Base-by-base conservation (phyloP, 495 filamentous ascomycete genomes). In the Peziza echinospora region DNA sequence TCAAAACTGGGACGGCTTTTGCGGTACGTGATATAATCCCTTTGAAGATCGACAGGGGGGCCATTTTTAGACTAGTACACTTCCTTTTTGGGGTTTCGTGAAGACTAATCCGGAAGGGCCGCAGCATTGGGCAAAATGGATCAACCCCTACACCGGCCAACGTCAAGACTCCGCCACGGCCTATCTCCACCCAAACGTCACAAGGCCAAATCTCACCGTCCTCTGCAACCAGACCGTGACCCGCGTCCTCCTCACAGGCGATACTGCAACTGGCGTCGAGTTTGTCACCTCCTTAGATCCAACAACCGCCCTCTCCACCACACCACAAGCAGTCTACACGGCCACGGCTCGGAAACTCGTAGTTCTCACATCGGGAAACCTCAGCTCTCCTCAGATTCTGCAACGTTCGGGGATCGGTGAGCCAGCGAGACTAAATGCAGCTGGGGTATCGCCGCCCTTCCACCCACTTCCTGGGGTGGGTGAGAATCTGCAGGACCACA, bases 321-420 rank as follows among this genome's bases (percentile, higher is more conserved):
- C 19, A 0, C 34, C 24, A 1, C 9, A 50, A 13, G 60, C 54
- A 6, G 51, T 78, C 17, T n/a, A n/a, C n/a, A n/a, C n/a, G n/a
- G n/a, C n/a, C n/a, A 60, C 52, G 37, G 76, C 69, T 1, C 60
- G 54, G 9, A 71, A 64, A 28, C 70, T 76, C 26, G 70, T 80
- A 2, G 66, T 82, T 37, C 51, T 77, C 0, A 72, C 75, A 1
- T 69, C 68, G n/a, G 77, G 77, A 7, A 53, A 69, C 8, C 61
- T 70, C 17, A 65, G 68, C 11, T 68, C 76, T 0, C 73, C 77
- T 5, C 55, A 62, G 1, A 56, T 80, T 2, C 63, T 80, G 8
- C 75, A 80, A 52, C 64, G 75, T 0, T 81, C 77, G 0, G 76
- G 77, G 9, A 57, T 80, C 41, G 76, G 76, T 19, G 49, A 49